These are phyloP conservation scores for Cyclostephanos tholiformis DNA, from an alignment of 108 stramenopile species.

Conservation along the genomic window DNA sequence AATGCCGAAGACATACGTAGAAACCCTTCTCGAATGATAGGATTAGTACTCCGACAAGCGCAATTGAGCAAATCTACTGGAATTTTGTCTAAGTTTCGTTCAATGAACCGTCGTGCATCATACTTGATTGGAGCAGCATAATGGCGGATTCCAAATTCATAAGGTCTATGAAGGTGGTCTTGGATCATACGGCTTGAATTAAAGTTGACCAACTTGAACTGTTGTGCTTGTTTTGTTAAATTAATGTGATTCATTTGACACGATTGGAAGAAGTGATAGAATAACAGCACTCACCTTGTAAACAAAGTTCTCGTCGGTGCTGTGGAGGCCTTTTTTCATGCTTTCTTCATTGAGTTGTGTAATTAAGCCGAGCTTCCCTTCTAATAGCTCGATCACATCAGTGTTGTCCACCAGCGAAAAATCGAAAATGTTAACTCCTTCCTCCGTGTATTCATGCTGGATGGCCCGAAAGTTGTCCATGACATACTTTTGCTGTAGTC, in stretches of 20 bases:
- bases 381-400: constrained; percentile 84
- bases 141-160: constrained; percentile 85
- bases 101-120: constrained; percentile 77
- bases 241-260: background rate
- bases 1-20: constrained; percentile 14
- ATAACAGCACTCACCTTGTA: constrained; percentile 53
- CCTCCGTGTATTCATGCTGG: constrained; percentile 79
- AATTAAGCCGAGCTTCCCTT: constrained; percentile 87
- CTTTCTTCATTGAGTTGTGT: constrained; percentile 94
- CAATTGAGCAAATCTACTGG: constrained; percentile 62
- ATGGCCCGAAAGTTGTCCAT: constrained; percentile 68
- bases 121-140: constrained; percentile 89
- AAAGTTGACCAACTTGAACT: constrained; percentile 65
- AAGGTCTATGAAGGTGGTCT: constrained; percentile 58
- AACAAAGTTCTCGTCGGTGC: constrained; percentile 75
- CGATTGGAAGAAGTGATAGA: background rate
- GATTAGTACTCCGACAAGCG: constrained; percentile 63
- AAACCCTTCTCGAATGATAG: constrained; percentile 62
- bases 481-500: constrained; percentile 92
- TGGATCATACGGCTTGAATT: constrained; percentile 62
- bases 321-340: constrained; percentile 67
- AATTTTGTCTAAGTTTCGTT: constrained; percentile 83
- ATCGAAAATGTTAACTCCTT: constrained; percentile 89
- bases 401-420: constrained; percentile 90
- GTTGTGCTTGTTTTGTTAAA: background rate